A percentile compares a stretch with the other conserved stretches of the same genome.
These are phyloP conservation scores for Penicillium sp. DNA, from an alignment of 2,329 filamentous ascomycete species.

Conservation along the genomic window DNA sequence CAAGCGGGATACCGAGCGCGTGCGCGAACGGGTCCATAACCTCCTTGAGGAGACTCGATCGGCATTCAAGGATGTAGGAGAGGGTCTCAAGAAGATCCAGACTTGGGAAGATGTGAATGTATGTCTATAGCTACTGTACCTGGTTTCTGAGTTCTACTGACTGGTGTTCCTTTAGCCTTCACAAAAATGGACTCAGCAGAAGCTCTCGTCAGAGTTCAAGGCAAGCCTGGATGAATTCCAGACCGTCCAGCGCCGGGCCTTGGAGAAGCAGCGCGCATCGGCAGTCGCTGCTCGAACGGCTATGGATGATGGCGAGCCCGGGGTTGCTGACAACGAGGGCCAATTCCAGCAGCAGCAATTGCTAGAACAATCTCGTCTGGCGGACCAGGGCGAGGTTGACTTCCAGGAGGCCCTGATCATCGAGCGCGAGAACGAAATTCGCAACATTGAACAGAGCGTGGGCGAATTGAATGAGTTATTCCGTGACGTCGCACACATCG, in stretches of 20 bases:
- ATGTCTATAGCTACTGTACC: constrained; percentile 28
- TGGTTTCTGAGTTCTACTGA: constrained; percentile 9
- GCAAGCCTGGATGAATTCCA: constrained; percentile 87
- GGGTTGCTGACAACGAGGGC: constrained; percentile 34
- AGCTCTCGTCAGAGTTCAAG: constrained; percentile 89
- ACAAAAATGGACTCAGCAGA: constrained; percentile 94
- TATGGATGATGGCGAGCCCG: constrained; percentile 53
- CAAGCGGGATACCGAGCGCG: constrained; percentile 81
- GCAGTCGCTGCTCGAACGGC: constrained; percentile 76
- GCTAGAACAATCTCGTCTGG: constrained; percentile 72
- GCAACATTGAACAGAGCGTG: constrained; percentile 94
- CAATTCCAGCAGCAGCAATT: constrained; percentile 62
- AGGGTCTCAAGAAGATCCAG: constrained; percentile 88
- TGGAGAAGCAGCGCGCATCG: constrained; percentile 88
- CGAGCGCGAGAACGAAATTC: constrained; percentile 93
- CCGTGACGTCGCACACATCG: constrained; percentile 95
- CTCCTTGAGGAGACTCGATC: constrained; percentile 79
- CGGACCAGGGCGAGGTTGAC: constrained; percentile 89
- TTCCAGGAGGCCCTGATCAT: constrained; percentile 95
- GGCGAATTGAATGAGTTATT: constrained; percentile 95
- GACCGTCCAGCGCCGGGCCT: constrained; percentile 75
- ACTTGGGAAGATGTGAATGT: constrained; percentile 79
- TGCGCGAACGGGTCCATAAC: constrained; percentile 84
- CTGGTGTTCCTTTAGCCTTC: constrained; percentile 58
- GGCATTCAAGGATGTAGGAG: constrained; percentile 85